These are phyloP conservation scores for Daldinia decipiens DNA, from an alignment of 495 filamentous ascomycete genomes.

Conservation along the genomic window DNA sequence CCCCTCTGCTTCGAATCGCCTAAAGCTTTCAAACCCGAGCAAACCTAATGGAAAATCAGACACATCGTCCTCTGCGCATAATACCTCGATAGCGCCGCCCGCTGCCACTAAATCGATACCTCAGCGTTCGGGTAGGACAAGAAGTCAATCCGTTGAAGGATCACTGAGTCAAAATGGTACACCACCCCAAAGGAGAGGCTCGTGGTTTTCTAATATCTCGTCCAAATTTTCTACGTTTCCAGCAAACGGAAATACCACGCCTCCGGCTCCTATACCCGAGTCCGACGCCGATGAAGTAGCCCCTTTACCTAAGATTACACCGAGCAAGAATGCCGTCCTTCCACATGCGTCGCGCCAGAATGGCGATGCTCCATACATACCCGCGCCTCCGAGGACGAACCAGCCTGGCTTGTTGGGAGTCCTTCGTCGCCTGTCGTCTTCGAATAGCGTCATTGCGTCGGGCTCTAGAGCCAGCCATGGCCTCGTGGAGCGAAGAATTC, in stretches of 20 bases:
- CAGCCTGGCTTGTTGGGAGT: conserved; percentile 83
- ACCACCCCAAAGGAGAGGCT: conserved; percentile 69
- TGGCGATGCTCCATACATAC: conserved; percentile 69
- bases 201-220: conserved; percentile 92
- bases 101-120: conserved; percentile 39
- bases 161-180: conserved; percentile 33
- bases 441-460: conserved; percentile 60
- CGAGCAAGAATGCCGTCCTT: conserved; percentile 63
- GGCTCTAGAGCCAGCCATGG: conserved; percentile 58
- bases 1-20: conserved; percentile 25
- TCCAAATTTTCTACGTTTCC: conserved; percentile 88
- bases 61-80: conserved; percentile 12
- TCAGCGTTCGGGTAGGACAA: conserved; percentile 36
- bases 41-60: conserved; percentile 37
- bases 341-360: conserved; percentile 59
- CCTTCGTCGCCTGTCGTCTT: conserved; percentile 81
- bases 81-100: conserved; percentile 24
- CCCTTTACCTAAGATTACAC: conserved; percentile 64
- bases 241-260: conserved; percentile 56
- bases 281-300: conserved; percentile 64
- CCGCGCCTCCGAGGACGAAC: conserved; percentile 70
- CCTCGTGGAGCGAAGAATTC: conserved; percentile 76
- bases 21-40: conserved; percentile 26
- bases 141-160: conserved; percentile 40
- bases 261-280: conserved; percentile 53